phyloP scores from a whole-genome alignment of 2,329 filamentous ascomycete genomes.

The Pochonia chlamydosporia region DNA sequence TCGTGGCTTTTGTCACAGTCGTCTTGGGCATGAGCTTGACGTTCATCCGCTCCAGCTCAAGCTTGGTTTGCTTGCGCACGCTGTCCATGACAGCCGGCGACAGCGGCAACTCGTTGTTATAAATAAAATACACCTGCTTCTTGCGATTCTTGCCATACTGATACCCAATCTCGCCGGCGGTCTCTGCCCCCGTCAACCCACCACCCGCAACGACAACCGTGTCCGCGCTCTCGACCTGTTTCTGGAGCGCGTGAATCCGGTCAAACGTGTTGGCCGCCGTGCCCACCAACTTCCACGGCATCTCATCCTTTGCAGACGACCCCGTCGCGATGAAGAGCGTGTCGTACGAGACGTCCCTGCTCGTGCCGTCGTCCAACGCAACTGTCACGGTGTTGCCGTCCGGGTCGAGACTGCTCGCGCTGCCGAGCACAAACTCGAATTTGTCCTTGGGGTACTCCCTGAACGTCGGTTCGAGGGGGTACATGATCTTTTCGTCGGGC shows the following conservation, averaged over 20 bases:
- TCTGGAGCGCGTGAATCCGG: conserved; percentile 28
- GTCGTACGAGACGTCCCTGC: conserved; percentile 40
- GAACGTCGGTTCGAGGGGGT: conserved; percentile 37
- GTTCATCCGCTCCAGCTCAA: conserved; percentile 36
- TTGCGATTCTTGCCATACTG: conserved; percentile 35
- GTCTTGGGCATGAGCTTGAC: conserved; percentile 36
- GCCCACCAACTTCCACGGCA: conserved; percentile 45
- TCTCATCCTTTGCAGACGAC: conserved; percentile 31
- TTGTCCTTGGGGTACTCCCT: conserved; percentile 36
- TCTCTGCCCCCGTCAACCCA: conserved; percentile 44
- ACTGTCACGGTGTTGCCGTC: conserved; percentile 36
- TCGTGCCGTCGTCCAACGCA: conserved; percentile 24
- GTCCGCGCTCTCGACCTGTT: conserved; percentile 34
- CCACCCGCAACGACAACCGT: conserved; percentile 47
- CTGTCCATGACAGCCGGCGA: conserved; percentile 22
- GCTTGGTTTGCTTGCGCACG: conserved; percentile 32
- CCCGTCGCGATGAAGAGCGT: conserved; percentile 52
- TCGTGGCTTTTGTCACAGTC: conserved; percentile 25
- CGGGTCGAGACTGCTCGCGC: conserved; percentile 38
- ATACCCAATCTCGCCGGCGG: conserved; percentile 44
- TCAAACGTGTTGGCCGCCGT: conserved; percentile 36
- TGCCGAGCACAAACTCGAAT: conserved; percentile 48
- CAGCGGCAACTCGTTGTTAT: conserved; percentile 33
- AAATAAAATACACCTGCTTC: conserved; percentile 42
- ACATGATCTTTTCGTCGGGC: conserved; percentile 31